These are phyloP conservation scores for Mortierella polycephala DNA, from an alignment of 371 early-diverging fungal genomes.

Conservation along the genomic window DNA sequence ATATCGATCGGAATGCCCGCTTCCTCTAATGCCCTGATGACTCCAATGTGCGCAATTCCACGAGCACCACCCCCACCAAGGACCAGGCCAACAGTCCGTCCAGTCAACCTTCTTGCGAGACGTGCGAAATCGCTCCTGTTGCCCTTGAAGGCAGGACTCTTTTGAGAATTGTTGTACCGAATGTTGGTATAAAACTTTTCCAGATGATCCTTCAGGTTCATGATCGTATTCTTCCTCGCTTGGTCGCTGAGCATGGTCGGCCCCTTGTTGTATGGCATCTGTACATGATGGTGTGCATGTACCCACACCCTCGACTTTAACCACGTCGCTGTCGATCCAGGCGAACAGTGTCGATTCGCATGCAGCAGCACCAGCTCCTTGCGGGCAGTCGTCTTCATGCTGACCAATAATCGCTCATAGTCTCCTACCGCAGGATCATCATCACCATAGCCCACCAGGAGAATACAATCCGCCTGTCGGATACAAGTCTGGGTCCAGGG, in stretches of 20 bases:
- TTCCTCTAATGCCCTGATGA: conserved; percentile 98
- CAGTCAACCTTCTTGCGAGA: conserved; percentile 93
- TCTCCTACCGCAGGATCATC: conserved; percentile 91
- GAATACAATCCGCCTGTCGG: conserved; percentile 96
- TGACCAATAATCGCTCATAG: conserved; percentile 89
- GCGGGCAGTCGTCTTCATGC: conserved; percentile 96
- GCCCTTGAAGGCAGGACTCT: conserved; percentile 56
- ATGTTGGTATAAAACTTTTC: conserved; percentile 71
- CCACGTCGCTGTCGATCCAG: conserved; percentile 92
- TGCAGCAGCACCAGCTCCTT: conserved; percentile 95
- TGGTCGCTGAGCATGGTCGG: conserved; percentile 67
- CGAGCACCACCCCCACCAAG: conserved; percentile 99
- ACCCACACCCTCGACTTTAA: conserved; percentile 93
- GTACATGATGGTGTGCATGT: conserved; percentile 96
- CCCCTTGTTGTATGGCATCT: conserved; percentile 78
- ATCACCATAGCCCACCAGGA: conserved; percentile 92
- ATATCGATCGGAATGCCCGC: conserved; percentile 99
- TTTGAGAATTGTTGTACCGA: conserved; percentile 39
- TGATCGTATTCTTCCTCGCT: conserved; percentile 70
- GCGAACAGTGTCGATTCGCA: conserved; percentile 75
- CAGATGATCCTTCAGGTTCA: conserved; percentile 74
- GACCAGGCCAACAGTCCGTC: conserved; percentile 97
- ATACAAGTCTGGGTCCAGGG: conserved; percentile 97
- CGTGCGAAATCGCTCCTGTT: conserved; percentile 83
- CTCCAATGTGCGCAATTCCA: conserved; percentile 96